Base-by-base conservation (phyloP, 179 eudicot genomes). In the Patellifolia procumbens region DNA sequence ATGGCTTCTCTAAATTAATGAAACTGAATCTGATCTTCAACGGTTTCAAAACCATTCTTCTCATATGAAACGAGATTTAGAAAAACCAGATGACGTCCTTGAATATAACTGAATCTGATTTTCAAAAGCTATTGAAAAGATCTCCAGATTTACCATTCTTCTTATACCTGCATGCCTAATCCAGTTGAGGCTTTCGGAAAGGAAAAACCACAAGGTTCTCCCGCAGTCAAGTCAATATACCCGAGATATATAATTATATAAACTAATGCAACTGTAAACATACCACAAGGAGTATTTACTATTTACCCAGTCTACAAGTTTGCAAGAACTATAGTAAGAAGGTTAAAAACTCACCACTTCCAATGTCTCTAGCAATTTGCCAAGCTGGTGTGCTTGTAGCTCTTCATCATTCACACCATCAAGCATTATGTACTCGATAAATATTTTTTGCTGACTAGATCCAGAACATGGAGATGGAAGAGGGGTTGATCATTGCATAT, bases 361-460 rank as follows among this genome's bases (percentile, higher is more conserved):
- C 81, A 93, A 86, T n/a, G 95, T 87, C 77, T 91, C 91, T 22
- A 95, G 86, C 87, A 95, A 80, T 77, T 91, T 89, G 76, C 89
- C 97, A 77, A 95, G 99, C 82, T 81, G 96, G 77, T 95, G 99
- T 31, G 97, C 99, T 60, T 93, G 98, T 81, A 89, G 86, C 76
- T 91, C 97, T 76, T 87, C 98, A 71, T 95, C 99, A 81, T 95
- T 95, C 80, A 95, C 89, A 20, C 91, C 96, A 82, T 93, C 93
- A 83, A 95, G 98, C 99, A 95, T 93, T 81, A 95, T 95, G 83
- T 93, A 95, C 89, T 95, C 99, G 7, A 93, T 93, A 78, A 95
- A 93, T 66, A 95, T 87, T 71, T 95, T 95, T 85, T 91, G 97
- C 82, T 88, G 96, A 84, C 99, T 95, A 77, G 76, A 49, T 63